A percentile compares a stretch with the other conserved stretches of the same genome.
Evolutionary conservation across 2,329 filamentous ascomycete genomes (phyloP).

Genomic region (Exophiala sideris): DNA sequence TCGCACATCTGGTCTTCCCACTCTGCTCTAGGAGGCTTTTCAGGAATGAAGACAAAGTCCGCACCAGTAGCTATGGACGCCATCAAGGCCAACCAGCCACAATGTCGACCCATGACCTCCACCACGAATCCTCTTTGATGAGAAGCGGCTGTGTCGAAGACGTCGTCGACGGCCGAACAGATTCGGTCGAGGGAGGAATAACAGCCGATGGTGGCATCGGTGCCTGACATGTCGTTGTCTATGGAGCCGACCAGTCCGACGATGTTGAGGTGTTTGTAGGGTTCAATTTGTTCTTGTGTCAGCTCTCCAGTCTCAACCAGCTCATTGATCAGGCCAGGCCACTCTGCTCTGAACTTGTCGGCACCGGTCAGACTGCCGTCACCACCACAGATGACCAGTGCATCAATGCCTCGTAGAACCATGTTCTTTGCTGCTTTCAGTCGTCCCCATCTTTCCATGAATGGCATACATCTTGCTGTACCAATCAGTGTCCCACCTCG

Average conservation of each 20-base stretch:
- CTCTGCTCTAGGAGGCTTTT: slow-evolving; percentile 80
- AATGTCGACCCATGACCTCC: slow-evolving; percentile 97
- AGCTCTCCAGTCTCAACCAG: slow-evolving; percentile 72
- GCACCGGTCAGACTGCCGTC: slow-evolving; percentile 95
- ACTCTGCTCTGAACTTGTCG: slow-evolving; percentile 87
- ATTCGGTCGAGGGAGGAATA: slow-evolving; percentile 92
- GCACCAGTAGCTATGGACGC: slow-evolving; percentile 91
- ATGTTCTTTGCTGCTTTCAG: slow-evolving; percentile 89
- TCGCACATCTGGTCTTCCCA: slow-evolving; percentile 87
- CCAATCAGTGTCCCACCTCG: slow-evolving; percentile 95
- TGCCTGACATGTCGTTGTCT: slow-evolving; percentile 96
- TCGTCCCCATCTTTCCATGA: slow-evolving; percentile 83
- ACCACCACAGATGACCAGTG: slow-evolving; percentile 93
- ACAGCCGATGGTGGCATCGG: slow-evolving; percentile 94
- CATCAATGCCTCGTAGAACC: slow-evolving; percentile 88
- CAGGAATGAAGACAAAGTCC: slow-evolving; percentile 95
- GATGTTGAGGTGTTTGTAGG: slow-evolving; percentile 87
- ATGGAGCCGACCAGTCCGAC: slow-evolving; percentile 95
- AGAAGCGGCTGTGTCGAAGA: slow-evolving; percentile 86
- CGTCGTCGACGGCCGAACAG: slow-evolving; percentile 93
- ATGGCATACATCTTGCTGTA: slow-evolving; percentile 87
- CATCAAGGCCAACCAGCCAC: slow-evolving; percentile 96
- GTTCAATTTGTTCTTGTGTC: slow-evolving; percentile 65
- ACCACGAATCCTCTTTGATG: slow-evolving; percentile 96
- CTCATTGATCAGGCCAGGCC: slow-evolving; percentile 83